Percentiles rank a stretch among this genome's conserved stretches.
These are phyloP conservation scores for Diversispora epigaea DNA, from an alignment of 192 early-diverging fungal genomes.

Conservation along the genomic window DNA sequence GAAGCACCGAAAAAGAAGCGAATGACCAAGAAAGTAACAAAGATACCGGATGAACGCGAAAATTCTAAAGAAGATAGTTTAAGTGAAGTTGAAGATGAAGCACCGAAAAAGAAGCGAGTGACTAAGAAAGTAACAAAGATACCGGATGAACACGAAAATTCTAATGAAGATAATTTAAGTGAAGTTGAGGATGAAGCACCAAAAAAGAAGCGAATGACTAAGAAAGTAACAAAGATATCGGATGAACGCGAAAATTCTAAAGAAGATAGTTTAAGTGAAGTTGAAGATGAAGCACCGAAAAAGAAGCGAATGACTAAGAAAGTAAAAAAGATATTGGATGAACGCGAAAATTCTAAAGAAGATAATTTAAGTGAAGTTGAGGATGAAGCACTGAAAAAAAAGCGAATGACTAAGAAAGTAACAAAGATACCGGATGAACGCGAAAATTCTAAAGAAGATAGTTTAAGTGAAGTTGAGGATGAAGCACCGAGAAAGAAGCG, in stretches of 20 bases:
- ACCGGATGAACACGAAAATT: background rate
- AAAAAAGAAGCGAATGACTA: background rate
- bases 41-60: too few relatives aligned
- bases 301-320: background rate
- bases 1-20: too few relatives aligned
- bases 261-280: background rate
- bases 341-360: background rate
- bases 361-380: too few relatives aligned
- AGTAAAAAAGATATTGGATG: background rate
- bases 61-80: too few relatives aligned
- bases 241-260: background rate
- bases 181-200: background rate
- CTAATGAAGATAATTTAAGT: background rate
- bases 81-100: background rate
- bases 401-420: too few relatives aligned
- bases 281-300: background rate
- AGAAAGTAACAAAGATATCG: background rate
- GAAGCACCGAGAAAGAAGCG: too few relatives aligned
- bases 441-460: too few relatives aligned
- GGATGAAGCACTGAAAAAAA: too few relatives aligned
- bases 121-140: background rate
- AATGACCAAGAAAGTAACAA: too few relatives aligned
- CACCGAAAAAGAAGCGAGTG: background rate
- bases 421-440: too few relatives aligned
- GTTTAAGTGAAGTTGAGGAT: too few relatives aligned